phyloP scores from a whole-genome alignment of 106 monocot species.

The Acorus calamus region DNA sequence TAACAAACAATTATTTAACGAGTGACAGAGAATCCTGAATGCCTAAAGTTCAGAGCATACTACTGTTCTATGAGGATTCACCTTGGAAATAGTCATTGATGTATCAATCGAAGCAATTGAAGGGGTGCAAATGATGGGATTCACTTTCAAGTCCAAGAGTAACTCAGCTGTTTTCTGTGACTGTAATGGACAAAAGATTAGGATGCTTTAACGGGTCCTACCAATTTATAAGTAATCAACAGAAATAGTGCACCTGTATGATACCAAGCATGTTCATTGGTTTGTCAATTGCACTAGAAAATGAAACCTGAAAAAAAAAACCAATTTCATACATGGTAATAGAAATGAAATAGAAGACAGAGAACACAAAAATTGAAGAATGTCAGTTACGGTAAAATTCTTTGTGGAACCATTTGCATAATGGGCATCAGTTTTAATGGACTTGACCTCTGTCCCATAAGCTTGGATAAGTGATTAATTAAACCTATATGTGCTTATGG shows the following conservation, averaged over 20 bases:
- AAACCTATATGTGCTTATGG: too few relatives aligned
- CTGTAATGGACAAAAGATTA: slow-evolving; percentile 19
- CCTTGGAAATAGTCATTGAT: slow-evolving; percentile 68
- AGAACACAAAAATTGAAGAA: too few relatives aligned
- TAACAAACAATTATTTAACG: background rate
- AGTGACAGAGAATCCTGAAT: background rate
- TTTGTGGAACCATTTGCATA: too few relatives aligned
- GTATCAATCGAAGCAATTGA: slow-evolving; percentile 74
- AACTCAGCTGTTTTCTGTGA: slow-evolving; percentile 90
- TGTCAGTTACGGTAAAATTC: too few relatives aligned
- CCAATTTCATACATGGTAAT: too few relatives aligned
- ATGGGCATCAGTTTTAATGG: too few relatives aligned
- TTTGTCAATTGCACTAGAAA: slow-evolving; percentile 51
- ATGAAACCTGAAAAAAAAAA: slow-evolving; percentile 39
- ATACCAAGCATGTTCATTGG: slow-evolving; percentile 95
- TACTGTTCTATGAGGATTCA: slow-evolving; percentile 7
- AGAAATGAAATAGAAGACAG: too few relatives aligned
- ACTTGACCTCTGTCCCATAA: too few relatives aligned
- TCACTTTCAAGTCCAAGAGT: slow-evolving; percentile 70
- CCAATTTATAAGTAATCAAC: background rate
- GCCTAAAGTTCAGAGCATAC: too few relatives aligned
- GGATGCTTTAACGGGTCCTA: background rate
- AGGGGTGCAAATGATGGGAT: slow-evolving; percentile 57
- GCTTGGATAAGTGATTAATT: too few relatives aligned
- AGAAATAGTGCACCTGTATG: slow-evolving; percentile 59